Base-by-base conservation (phyloP, 2,329 filamentous ascomycete species). In the Magnaporthiopsis poae region DNA sequence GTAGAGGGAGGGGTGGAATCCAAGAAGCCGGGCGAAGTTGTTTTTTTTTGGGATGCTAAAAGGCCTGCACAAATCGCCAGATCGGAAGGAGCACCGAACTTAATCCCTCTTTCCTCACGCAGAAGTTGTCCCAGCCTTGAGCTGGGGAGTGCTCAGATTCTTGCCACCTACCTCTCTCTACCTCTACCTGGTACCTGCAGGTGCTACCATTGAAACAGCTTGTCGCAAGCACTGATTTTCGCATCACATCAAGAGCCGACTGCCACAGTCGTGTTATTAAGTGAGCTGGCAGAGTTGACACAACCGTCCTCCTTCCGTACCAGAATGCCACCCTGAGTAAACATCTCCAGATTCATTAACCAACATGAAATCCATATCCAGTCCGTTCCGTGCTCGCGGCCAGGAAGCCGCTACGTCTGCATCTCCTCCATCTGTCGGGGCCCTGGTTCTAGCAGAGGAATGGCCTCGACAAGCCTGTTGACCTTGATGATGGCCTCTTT, bases 401-500 rank as follows among this genome's bases (percentile, higher is more conserved):
- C 39, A 52, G 39, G 15, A 5, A 8, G 5, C 39, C 18, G 8
- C 18, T 21, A 52, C 21, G 39, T 52, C 39, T 18, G 15, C 15
- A 52, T 52, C 39, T 52, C 39, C 4, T 52, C 39, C 1, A 52
- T 5, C 5, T 21, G 39, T 52, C 18, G 21, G 4, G 39, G 39
- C 3, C 4, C 18, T 5, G 39, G 39, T 15, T 69, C 63, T 66
- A 69, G 68, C 9, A 66, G 12, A 1, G 69, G 70, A 67, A 70
- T 69, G 46, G 52, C 64, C 21, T 61, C 65, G 29, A 70, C 67
- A 31, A 67, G 31, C 67, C 68, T 67, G 64, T 78, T 77, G 8
- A 73, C 69, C 66, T 69, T 72, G 64, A 75, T 68, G 69, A 80
- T 76, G 63, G 74, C 75, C 0, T 73, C 73, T 59, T 73, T 72